phyloP scores from a whole-genome alignment of 179 eudicot genomes.

The Vitellaria paradoxa region DNA sequence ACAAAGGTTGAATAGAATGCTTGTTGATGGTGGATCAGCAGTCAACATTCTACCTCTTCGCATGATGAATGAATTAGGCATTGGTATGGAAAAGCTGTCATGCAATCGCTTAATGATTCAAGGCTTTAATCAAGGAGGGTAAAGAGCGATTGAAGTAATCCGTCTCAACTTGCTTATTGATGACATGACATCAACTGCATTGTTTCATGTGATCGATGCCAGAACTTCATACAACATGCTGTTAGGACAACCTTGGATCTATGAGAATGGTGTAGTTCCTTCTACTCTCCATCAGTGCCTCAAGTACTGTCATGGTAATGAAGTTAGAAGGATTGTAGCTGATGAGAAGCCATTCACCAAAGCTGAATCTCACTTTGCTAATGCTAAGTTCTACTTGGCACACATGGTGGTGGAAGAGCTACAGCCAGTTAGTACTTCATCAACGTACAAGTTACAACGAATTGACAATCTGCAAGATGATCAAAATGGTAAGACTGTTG shows the following conservation, averaged over 20 bases:
- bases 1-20: not conserved
- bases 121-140: not conserved
- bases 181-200: not conserved
- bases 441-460: too few relatives aligned
- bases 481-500: not conserved
- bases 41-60: not conserved
- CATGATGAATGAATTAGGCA: not conserved
- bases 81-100: not conserved
- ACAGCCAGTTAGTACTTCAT: too few relatives aligned
- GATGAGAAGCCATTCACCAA: too few relatives aligned
- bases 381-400: too few relatives aligned
- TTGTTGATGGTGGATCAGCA: not conserved
- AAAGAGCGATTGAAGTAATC: not conserved
- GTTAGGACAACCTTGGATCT: not conserved
- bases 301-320: too few relatives aligned
- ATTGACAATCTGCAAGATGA: too few relatives aligned
- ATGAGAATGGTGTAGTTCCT: too few relatives aligned
- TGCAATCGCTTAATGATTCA: not conserved
- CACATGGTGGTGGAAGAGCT: too few relatives aligned
- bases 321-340: too few relatives aligned
- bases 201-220: not conserved
- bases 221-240: not conserved
- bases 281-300: too few relatives aligned
- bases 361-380: too few relatives aligned
- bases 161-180: not conserved